Base-by-base conservation (phyloP, 1,284 basidiomycete species). In the Ganoderma meredithae region DNA sequence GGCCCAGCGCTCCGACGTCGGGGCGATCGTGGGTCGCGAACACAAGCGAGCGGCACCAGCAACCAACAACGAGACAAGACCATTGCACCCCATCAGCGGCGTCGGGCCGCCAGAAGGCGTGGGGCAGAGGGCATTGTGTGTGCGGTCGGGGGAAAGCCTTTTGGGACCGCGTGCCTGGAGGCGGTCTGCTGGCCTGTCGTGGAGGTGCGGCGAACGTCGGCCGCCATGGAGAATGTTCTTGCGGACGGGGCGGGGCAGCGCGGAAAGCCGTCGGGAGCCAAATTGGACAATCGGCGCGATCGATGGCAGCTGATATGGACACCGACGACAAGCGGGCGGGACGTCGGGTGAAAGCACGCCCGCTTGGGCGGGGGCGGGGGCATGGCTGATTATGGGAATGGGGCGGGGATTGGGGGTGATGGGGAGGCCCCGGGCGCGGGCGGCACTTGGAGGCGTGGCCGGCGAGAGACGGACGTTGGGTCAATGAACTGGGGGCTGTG, bases 1-100 rank as follows among this genome's bases (percentile, higher is more conserved):
- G 31, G 13, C 40, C 43, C 63, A 44, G 71, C 71, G 71, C 67
- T 72, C 71, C 71, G 71, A 70, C 58, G 63, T 56, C 68, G 68
- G 71, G 66, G 63, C 64, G 65, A 69, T 65, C 60, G 56, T 31
- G 44, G 27, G 19, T 36, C 56, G 36, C 36, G 8, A 60, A 25
- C 49, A 31, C 62, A 68, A 41, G 64, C 25, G 59, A 25, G n/a
- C 39, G 22, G 58, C n/a, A 25, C 12, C 47, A 25, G 47, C 47
- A 22, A 10, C 22, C 22, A 22, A n/a, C 47, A 49, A 25, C 25
- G 47, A 5, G 22, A 49, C 47, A 25, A 49, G 47, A 2, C 47
- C 22, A 49, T 49, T 49, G 47, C 22, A 10, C 47, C 44, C 44
- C 7, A 44, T 44, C 31, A 15, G 60, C 63, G 40, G 53, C 47